phyloP scores from a whole-genome alignment of 2,329 filamentous ascomycete species.

The Diaporthe nobilis region DNA sequence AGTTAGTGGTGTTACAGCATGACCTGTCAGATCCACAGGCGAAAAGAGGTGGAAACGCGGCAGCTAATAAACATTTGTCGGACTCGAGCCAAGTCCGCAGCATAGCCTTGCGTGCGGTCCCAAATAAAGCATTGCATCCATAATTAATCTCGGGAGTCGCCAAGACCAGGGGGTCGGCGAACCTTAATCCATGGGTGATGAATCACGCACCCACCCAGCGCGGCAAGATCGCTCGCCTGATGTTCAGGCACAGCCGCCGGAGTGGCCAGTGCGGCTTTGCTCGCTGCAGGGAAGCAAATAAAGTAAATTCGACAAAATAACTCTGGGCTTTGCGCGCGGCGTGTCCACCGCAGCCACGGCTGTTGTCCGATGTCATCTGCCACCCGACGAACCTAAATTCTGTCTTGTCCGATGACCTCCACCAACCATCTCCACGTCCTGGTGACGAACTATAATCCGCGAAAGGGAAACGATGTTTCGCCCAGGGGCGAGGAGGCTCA shows the following conservation, averaged over 20 bases:
- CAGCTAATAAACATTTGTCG: slow-evolving; percentile 12
- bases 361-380: slow-evolving; percentile 3
- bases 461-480: slow-evolving; percentile 11
- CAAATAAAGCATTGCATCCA: slow-evolving; percentile 27
- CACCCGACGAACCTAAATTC: slow-evolving; percentile 7
- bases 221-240: slow-evolving; percentile 10
- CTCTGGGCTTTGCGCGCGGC: slow-evolving; percentile 13
- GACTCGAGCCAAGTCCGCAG: neutral
- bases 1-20: slow-evolving; percentile 11
- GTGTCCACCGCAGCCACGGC: neutral
- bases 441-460: neutral
- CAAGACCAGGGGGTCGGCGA: slow-evolving; percentile 9
- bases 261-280: slow-evolving; percentile 13
- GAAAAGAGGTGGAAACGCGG: neutral
- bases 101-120: neutral
- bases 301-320: neutral
- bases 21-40: neutral
- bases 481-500: slow-evolving; percentile 14
- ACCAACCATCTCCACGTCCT: neutral
- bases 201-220: slow-evolving; percentile 16
- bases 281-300: neutral
- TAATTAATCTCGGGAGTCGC: slow-evolving; percentile 21
- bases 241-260: slow-evolving; percentile 14
- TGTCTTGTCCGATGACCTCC: neutral
- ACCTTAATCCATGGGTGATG: slow-evolving; percentile 26